phyloP scores from a whole-genome alignment of 2,329 filamentous ascomycete species.

The Dactylellina drechsleri region DNA sequence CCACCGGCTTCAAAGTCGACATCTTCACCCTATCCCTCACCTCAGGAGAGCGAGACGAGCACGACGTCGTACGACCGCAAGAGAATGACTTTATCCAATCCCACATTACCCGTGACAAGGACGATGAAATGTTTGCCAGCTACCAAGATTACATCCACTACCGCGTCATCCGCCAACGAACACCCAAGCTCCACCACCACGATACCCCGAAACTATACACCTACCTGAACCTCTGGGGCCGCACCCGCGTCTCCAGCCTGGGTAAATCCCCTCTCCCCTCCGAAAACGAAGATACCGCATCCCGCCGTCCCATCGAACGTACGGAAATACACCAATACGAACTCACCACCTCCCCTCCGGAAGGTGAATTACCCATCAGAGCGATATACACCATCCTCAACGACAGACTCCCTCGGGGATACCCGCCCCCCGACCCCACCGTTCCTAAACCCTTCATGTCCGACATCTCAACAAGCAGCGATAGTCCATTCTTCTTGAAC shows the following conservation, averaged over 20 bases:
- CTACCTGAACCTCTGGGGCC: slow-evolving; percentile 50
- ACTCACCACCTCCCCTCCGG: slow-evolving; percentile 31
- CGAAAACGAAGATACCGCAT: slow-evolving; percentile 20
- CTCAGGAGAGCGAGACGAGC: slow-evolving; percentile 29
- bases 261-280: slow-evolving; percentile 14
- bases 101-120: slow-evolving; percentile 42
- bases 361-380: slow-evolving; percentile 33
- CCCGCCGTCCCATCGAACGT: slow-evolving; percentile 41
- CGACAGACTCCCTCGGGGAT: slow-evolving; percentile 15
- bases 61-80: slow-evolving; percentile 16
- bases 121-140: slow-evolving; percentile 46
- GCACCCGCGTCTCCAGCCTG: slow-evolving; percentile 15
- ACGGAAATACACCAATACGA: slow-evolving; percentile 53
- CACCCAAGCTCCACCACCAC: slow-evolving; percentile 46
- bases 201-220: slow-evolving; percentile 37
- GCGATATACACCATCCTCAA: slow-evolving; percentile 48
- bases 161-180: slow-evolving; percentile 38
- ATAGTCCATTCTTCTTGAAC: slow-evolving; percentile 49
- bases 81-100: slow-evolving; percentile 33
- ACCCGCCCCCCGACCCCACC: slow-evolving; percentile 19
- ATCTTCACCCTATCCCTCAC: slow-evolving; percentile 36
- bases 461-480: slow-evolving; percentile 38
- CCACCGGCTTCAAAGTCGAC: slow-evolving; percentile 42
- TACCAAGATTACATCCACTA: slow-evolving; percentile 49
- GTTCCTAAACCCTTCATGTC: slow-evolving; percentile 44